A percentile compares a stretch with the other conserved stretches of the same genome.
Conservation (phyloP, 1,139 yeast species). For the Saccharomyces hybrid region DNA sequence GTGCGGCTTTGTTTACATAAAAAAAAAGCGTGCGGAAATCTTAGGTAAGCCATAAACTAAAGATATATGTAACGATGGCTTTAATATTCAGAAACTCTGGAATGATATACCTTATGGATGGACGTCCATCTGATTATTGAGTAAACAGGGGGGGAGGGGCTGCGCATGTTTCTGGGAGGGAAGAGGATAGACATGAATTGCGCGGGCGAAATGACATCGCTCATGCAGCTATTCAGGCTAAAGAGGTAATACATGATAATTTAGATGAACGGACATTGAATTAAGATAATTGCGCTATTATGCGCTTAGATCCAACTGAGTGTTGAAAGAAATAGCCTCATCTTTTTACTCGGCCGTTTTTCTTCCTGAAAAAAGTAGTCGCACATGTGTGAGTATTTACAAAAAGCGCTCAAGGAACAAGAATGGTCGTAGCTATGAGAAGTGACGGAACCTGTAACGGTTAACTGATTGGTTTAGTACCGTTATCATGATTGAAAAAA, state of each 20-base stretch:
- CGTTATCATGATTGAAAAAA: too few species aligned
- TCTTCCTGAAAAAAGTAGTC: neutral
- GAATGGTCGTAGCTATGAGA: too few species aligned
- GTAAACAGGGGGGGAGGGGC: neutral
- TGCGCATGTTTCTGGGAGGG: neutral
- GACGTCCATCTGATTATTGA: neutral
- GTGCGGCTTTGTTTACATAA: conserved; percentile 1
- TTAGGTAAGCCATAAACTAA: neutral
- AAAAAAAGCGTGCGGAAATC: neutral
- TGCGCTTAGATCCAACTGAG: too few species aligned
- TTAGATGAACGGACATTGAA: neutral
- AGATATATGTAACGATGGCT: neutral
- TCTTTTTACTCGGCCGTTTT: neutral
- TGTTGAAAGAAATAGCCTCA: too few species aligned
- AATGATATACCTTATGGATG: neutral
- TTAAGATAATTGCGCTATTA: too few species aligned
- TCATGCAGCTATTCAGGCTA: neutral
- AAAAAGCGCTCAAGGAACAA: neutral
- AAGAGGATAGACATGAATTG: neutral
- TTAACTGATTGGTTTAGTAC: too few species aligned
- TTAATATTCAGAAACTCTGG: neutral
- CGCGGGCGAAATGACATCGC: neutral
- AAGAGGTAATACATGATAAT: neutral
- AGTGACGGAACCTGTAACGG: too few species aligned
- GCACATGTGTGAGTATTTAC: neutral